Evolutionary conservation across 805 yeast genomes (phyloP).

Genomic region (Pichia heedii): DNA sequence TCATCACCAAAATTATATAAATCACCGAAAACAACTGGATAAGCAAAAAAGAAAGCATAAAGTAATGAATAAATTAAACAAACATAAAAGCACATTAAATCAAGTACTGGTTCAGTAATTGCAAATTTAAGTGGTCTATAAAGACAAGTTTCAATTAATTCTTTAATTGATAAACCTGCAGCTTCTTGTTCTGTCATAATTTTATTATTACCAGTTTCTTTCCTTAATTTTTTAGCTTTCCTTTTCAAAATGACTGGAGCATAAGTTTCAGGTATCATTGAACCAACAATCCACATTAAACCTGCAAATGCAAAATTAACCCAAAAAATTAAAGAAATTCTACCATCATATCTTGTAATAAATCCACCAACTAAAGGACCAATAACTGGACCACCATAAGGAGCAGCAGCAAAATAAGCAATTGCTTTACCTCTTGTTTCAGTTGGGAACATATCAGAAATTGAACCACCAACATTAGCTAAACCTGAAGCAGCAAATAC

Average conservation of each 20-base stretch:
- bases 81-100: conserved; percentile 74
- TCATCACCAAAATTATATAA: conserved; percentile 74
- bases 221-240: conserved; percentile 59
- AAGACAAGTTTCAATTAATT: conserved; percentile 64
- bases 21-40: conserved; percentile 78
- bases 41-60: conserved; percentile 92
- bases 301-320: conserved; percentile 91
- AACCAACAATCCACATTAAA: conserved; percentile 58
- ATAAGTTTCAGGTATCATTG: conserved; percentile 80
- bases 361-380: conserved; percentile 89
- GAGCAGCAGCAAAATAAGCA: conserved; percentile 86
- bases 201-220: conserved; percentile 71
- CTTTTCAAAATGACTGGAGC: conserved; percentile 70
- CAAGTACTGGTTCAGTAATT: conserved; percentile 76
- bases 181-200: conserved; percentile 94
- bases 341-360: conserved; percentile 59
- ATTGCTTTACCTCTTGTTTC: conserved; percentile 82
- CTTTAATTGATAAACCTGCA: conserved; percentile 57
- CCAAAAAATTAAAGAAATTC: conserved; percentile 73
- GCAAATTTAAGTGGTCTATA: conserved; percentile 73
- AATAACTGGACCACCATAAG: conserved; percentile 86
- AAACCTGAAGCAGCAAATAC: conserved; percentile 78
- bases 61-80: conserved; percentile 84
- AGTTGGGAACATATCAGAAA: conserved; percentile 80
- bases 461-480: conserved; percentile 82